Percentiles rank a stretch among this genome's conserved stretches.
phyloP scores from a whole-genome alignment of 768 basidiomycete genomes.

The Fibroporia radiculosa region DNA sequence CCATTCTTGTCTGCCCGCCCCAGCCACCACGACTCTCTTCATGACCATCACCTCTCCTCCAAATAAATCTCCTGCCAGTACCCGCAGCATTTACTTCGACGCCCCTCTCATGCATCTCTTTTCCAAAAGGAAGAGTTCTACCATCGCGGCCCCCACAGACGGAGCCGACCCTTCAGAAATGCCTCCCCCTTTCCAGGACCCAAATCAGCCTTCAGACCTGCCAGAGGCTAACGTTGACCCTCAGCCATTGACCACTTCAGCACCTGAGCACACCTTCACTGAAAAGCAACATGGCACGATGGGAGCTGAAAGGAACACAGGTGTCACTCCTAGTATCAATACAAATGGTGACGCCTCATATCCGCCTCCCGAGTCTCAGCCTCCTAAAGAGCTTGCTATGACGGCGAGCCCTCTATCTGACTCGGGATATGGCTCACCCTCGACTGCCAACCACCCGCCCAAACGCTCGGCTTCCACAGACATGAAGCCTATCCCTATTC shows the following conservation, averaged over 20 bases:
- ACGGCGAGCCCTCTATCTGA: conserved; percentile 10
- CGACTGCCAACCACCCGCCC: not conserved
- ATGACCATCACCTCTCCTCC: not conserved
- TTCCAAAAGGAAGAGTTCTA: conserved; percentile 9
- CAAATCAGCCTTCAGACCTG: not conserved
- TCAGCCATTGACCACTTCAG: conserved; percentile 6
- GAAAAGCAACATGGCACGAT: not conserved
- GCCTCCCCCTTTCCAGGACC: conserved; percentile 1
- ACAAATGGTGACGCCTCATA: not conserved
- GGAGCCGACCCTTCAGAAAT: not conserved
- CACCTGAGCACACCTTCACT: conserved; percentile 5
- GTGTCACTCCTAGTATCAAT: not conserved
- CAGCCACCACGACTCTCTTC: not conserved
- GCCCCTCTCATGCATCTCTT: conserved; percentile 29
- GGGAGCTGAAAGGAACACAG: not conserved
- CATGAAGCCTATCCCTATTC: conserved; percentile 17
- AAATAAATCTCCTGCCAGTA: conserved; percentile 23
- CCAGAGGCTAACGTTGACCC: not conserved
- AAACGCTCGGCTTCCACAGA: conserved; percentile 5
- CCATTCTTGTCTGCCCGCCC: not conserved
- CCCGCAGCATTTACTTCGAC: conserved; percentile 37
- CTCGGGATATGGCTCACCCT: conserved; percentile 16
- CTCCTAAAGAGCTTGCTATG: not conserved
- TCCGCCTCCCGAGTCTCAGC: not conserved
- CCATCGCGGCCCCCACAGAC: not conserved